phyloP scores from a whole-genome alignment of 306 rosid species.

The Pyrus pyrifolia region DNA sequence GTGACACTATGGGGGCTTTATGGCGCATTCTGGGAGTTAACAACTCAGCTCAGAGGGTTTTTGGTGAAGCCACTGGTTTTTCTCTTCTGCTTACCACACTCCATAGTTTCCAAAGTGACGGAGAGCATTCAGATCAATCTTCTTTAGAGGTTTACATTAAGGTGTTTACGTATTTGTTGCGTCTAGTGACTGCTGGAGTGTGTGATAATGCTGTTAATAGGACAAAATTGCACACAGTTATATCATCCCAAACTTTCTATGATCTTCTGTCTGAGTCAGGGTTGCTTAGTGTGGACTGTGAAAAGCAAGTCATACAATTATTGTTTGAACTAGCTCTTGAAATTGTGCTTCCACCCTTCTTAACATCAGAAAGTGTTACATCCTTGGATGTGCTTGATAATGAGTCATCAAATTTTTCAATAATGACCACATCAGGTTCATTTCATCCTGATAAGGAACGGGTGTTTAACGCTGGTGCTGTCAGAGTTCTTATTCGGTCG shows the following conservation, averaged over 20 bases:
- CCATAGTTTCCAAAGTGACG: constrained; percentile 86
- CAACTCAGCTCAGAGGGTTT: constrained; percentile 68
- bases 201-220: constrained; percentile 72
- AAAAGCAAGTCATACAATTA: constrained; percentile 90
- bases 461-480: constrained; percentile 79
- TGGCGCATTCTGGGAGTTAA: constrained; percentile 89
- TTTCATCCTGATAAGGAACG: constrained; percentile 70
- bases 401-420: constrained; percentile 42
- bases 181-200: constrained; percentile 78
- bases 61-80: constrained; percentile 97
- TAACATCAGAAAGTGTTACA: constrained; percentile 48
- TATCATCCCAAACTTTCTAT: constrained; percentile 83
- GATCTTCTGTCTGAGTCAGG: constrained; percentile 93
- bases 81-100: constrained; percentile 95
- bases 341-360: constrained; percentile 75
- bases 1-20: constrained; percentile 88
- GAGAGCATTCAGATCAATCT: constrained; percentile 46
- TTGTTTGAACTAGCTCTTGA: constrained; percentile 91
- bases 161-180: constrained; percentile 67
- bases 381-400: constrained; percentile 38
- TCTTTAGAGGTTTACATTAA: constrained; percentile 45
- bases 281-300: constrained; percentile 79
- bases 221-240: constrained; percentile 64
- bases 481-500: constrained; percentile 72
- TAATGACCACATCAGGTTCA: constrained; percentile 71